Conservation (phyloP, 1,284 basidiomycete genomes). For the Moesziomyces antarcticus region DNA sequence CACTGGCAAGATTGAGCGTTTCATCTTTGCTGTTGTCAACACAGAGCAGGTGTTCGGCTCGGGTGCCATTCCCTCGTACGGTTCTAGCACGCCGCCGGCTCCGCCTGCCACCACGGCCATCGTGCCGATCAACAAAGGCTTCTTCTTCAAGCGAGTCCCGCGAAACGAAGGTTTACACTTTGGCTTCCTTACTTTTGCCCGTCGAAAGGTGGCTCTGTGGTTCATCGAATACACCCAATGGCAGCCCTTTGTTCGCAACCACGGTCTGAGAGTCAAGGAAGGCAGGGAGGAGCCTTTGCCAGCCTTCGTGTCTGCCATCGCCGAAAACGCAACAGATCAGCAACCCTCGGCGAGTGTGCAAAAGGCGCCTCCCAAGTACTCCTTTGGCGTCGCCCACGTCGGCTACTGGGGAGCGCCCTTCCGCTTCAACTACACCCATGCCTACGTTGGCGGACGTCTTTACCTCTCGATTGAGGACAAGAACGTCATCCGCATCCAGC, state of each 20-base stretch:
- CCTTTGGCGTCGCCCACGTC: not conserved
- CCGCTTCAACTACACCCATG: constrained; percentile 5
- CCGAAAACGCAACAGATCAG: constrained; percentile 16
- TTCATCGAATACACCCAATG: constrained; percentile 9
- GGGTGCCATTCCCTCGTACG: not conserved
- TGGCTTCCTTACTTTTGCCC: constrained; percentile 29
- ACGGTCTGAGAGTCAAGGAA: constrained; percentile 1
- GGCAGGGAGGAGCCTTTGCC: constrained; percentile 1
- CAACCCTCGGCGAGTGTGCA: constrained; percentile 16
- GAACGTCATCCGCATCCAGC: constrained; percentile 2
- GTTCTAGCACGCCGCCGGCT: not conserved
- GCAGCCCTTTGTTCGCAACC: constrained; percentile 1
- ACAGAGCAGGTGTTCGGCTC: constrained; percentile 1
- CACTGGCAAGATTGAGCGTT: constrained; percentile 10
- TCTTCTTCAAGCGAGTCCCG: constrained; percentile 16
- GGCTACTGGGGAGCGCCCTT: constrained; percentile 14
- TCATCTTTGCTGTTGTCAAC: constrained; percentile 19
- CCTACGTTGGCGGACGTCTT: not conserved
- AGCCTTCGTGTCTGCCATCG: constrained; percentile 18
- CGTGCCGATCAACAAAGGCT: constrained; percentile 22
- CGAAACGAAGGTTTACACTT: not conserved
- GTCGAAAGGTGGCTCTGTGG: constrained; percentile 12
- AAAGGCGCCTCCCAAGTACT: constrained; percentile 3
- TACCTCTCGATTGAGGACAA: constrained; percentile 5
- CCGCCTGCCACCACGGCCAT: not conserved